Base-by-base conservation (phyloP, 1,284 basidiomycete species). In the Ganoderma lingzhi region DNA sequence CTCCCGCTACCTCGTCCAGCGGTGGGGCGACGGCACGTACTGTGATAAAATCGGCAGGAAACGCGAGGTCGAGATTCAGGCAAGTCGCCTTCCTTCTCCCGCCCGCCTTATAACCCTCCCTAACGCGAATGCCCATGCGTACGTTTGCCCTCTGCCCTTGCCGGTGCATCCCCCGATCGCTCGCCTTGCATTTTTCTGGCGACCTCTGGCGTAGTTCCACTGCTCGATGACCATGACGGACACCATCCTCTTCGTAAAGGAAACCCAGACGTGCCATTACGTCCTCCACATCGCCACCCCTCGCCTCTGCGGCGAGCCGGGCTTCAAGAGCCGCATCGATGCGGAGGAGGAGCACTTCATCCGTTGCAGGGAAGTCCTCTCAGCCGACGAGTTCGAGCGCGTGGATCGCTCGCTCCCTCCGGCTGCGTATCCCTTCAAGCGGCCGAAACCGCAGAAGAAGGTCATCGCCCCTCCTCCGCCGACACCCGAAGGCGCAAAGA, bases 1-100 rank as follows among this genome's bases (percentile, higher is more conserved):
- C 65, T 92, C 94, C n/a, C 90, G 93, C 62, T 98, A 98, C 82
- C 91, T 98, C 65, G 92, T 95, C 14, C 96, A 97, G 77, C 87
- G 90, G 73, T 98, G 96, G 96, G 88, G 90, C 62, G 94, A 95
- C 77, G 96, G 96, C 32, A 97, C 95, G 10, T 82, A 89, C 62
- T 98, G 96, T 81, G 96, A 97, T 83, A 96, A 95, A 85, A 96
- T 94, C 1, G 92, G 92, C 56, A 87, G 86, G 79, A 88, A 87
- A 67, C 90, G 96, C 70, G 93, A 95, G 82, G 92, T 96, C 64
- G 96, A 98, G 85, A 91, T 98, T 44, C 96, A 98, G 89, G 94
- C 92, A 75, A 74, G 87, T 66, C 66, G 48, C 55, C 66, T 56
- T 41, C 69, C 62, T 3, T 30, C 30, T 37, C 42, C 53, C 23